Evolutionary conservation across 1,284 basidiomycete species (phyloP).

Genomic region (Papiliotrema laurentii): DNA sequence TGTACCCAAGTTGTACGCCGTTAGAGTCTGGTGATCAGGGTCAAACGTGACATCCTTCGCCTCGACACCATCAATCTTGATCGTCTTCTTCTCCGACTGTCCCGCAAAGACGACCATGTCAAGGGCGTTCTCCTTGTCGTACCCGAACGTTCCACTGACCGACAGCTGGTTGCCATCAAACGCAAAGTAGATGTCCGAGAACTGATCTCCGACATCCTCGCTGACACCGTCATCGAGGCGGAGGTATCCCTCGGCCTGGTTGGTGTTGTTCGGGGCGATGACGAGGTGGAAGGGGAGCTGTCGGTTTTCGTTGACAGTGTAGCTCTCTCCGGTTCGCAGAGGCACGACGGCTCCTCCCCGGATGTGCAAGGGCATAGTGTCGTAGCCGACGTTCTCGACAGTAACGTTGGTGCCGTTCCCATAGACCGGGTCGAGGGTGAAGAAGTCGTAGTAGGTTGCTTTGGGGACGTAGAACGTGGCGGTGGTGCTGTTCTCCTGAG

Average conservation of each 20-base stretch:
- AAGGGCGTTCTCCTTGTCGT: constrained; percentile 20
- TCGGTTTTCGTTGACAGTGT: constrained; percentile 59
- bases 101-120: constrained; percentile 20
- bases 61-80: constrained; percentile 11
- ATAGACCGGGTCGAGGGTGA: constrained; percentile 58
- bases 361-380: constrained; percentile 62
- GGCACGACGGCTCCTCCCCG: constrained; percentile 59
- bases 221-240: constrained; percentile 65
- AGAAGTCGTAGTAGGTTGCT: constrained; percentile 64
- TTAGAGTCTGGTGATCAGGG: constrained; percentile 7
- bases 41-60: constrained; percentile 5
- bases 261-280: constrained; percentile 52
- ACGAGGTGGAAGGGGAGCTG: constrained; percentile 56
- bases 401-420: constrained; percentile 27
- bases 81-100: constrained; percentile 9
- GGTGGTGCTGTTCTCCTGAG: constrained; percentile 56
- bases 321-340: constrained; percentile 54
- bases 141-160: constrained; percentile 56
- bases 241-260: constrained; percentile 54
- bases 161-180: constrained; percentile 51
- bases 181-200: constrained; percentile 52
- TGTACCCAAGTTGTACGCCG: constrained; percentile 5
- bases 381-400: constrained; percentile 51
- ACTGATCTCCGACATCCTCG: constrained; percentile 47
- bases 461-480: constrained; percentile 51